A percentile compares a stretch with the other conserved stretches of the same genome.
These are phyloP conservation scores for Colletotrichum sp. DNA, from an alignment of 2,329 filamentous ascomycete species.

Conservation along the genomic window DNA sequence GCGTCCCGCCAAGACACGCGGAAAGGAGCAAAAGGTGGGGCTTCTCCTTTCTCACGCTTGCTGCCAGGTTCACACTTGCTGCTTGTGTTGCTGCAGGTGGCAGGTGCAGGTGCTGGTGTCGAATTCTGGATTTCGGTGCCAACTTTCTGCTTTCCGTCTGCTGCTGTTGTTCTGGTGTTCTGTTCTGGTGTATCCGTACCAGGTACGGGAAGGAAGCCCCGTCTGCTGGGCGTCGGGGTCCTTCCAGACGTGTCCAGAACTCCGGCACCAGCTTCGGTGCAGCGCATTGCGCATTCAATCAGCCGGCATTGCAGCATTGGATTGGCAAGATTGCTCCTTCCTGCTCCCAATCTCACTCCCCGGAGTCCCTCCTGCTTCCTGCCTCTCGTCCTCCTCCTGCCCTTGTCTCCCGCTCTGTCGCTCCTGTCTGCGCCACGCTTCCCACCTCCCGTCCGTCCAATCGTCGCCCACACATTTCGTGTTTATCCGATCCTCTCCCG, in stretches of 20 bases:
- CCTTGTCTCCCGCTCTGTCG: not conserved
- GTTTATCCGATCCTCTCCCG: not conserved
- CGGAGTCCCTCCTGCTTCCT: not conserved
- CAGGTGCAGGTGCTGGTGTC: not conserved
- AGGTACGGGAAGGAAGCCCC: not conserved
- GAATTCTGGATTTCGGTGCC: not conserved
- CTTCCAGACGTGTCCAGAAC: not conserved
- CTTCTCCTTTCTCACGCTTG: not conserved
- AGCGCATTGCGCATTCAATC: not conserved
- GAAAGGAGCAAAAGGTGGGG: conserved; percentile 14
- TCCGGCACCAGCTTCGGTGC: not conserved
- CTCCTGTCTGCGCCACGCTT: conserved; percentile 1
- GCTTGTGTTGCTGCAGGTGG: not conserved
- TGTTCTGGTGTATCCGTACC: not conserved
- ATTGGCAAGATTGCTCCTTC: not conserved
- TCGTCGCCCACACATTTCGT: not conserved
- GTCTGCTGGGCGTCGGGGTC: not conserved
- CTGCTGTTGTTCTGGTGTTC: not conserved
- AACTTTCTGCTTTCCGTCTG: not conserved
- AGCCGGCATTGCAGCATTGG: not conserved
- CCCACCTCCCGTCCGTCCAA: not conserved
- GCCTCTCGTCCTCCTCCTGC: not conserved
- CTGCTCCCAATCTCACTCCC: not conserved
- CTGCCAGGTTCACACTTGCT: not conserved
- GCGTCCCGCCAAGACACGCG: conserved; percentile 13